A percentile compares a stretch with the other conserved stretches of the same genome.
phyloP scores from a whole-genome alignment of 768 basidiomycete genomes.

The Russula earlei region DNA sequence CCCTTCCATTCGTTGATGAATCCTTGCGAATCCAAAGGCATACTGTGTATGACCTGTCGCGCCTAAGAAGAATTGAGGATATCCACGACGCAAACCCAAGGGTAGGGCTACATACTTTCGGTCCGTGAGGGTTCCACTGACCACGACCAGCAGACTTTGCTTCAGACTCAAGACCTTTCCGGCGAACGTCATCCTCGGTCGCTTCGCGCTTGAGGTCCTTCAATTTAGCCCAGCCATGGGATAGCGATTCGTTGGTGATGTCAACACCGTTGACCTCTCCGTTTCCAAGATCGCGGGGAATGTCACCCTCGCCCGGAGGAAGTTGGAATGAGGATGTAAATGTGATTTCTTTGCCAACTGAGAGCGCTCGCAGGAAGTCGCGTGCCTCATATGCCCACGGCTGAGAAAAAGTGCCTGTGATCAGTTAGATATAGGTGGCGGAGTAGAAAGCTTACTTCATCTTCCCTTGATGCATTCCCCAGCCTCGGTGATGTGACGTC shows the following conservation, averaged over 20 bases:
- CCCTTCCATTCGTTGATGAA: constrained; percentile 91
- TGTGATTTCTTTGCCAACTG: constrained; percentile 85
- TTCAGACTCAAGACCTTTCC: constrained; percentile 65
- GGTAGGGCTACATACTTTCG: constrained; percentile 37
- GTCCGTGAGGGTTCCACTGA: constrained; percentile 78
- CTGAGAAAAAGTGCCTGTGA: constrained; percentile 30
- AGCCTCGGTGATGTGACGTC: constrained; percentile 79
- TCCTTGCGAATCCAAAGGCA: constrained; percentile 83
- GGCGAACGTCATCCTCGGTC: constrained; percentile 65
- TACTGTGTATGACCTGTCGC: constrained; percentile 65
- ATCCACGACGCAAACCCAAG: background rate
- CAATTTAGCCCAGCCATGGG: constrained; percentile 86
- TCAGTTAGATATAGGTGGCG: constrained; percentile 3
- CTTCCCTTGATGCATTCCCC: constrained; percentile 75
- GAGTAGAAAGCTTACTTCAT: constrained; percentile 53
- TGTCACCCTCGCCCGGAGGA: constrained; percentile 57
- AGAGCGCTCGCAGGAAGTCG: constrained; percentile 77
- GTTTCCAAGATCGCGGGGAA: constrained; percentile 68
- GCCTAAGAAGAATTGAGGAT: constrained; percentile 36
- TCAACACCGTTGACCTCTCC: constrained; percentile 69
- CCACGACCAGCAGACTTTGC: constrained; percentile 71
- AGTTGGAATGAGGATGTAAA: constrained; percentile 78
- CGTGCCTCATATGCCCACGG: constrained; percentile 89
- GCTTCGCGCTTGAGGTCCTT: constrained; percentile 82
- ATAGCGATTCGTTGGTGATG: constrained; percentile 66